Conservation (phyloP, 2,329 filamentous ascomycete species). For the Fusarium nisikadoi region DNA sequence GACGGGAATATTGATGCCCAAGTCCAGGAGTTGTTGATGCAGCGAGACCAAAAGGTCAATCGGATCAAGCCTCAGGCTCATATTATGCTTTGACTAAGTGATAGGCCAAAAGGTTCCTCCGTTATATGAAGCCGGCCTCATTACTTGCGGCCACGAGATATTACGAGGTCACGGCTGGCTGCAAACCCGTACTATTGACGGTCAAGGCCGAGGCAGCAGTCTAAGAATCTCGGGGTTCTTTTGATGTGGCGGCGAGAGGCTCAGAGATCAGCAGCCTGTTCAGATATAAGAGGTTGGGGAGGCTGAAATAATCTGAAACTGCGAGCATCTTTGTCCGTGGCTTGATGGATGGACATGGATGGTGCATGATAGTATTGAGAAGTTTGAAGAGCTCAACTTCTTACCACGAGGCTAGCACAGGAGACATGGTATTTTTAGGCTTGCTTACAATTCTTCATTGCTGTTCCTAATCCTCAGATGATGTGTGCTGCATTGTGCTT, state of each 20-base stretch:
- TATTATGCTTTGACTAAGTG: background rate
- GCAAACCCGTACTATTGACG: conserved; percentile 2
- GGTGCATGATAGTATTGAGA: background rate
- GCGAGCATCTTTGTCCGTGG: background rate
- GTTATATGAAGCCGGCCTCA: background rate
- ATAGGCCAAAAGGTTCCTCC: background rate
- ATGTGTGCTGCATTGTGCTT: background rate
- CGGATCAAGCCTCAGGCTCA: background rate
- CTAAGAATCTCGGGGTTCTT: background rate
- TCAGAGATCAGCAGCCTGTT: background rate
- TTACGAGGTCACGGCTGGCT: background rate
- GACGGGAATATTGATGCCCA: conserved; percentile 6
- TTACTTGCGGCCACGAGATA: conserved; percentile 25
- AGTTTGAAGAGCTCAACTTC: background rate
- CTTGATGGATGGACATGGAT: background rate
- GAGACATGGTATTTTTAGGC: too few species aligned
- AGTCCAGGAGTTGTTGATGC: background rate
- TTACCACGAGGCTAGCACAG: background rate
- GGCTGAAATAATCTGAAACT: conserved; percentile 9
- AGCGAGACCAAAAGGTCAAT: background rate
- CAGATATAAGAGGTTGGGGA: conserved; percentile 22
- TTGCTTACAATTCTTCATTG: background rate
- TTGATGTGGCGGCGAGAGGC: background rate
- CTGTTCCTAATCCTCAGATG: background rate
- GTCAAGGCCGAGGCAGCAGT: background rate